Conservation (phyloP, 2,329 filamentous ascomycete species). For the Xylaria digitata region DNA sequence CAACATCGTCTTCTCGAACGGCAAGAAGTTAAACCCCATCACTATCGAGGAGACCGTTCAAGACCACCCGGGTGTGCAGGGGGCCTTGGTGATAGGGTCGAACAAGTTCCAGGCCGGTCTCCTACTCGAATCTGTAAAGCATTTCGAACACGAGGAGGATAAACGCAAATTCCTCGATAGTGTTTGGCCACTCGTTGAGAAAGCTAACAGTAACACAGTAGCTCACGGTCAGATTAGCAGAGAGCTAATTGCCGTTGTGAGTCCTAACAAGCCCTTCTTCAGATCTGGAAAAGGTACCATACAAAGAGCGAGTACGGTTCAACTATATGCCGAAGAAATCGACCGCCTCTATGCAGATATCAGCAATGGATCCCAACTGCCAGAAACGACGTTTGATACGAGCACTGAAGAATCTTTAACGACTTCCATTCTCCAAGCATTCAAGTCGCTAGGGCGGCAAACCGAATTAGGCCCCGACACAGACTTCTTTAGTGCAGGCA, state of each 20-base stretch:
- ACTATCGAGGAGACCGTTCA: slow-evolving; percentile 51
- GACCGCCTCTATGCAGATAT: slow-evolving; percentile 52
- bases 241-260: slow-evolving; percentile 52
- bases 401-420: slow-evolving; percentile 42
- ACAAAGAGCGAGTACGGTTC: slow-evolving; percentile 44
- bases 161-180: slow-evolving; percentile 50
- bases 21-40: slow-evolving; percentile 56
- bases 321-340: slow-evolving; percentile 55
- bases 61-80: slow-evolving; percentile 47
- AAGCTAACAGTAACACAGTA: slow-evolving; percentile 54
- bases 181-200: slow-evolving; percentile 55
- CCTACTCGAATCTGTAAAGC: slow-evolving; percentile 55
- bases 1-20: slow-evolving; percentile 55
- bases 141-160: slow-evolving; percentile 42
- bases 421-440: slow-evolving; percentile 41
- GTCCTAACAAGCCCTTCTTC: slow-evolving; percentile 54
- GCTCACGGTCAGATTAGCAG: slow-evolving; percentile 56
- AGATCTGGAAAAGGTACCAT: slow-evolving; percentile 50
- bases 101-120: slow-evolving; percentile 57
- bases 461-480: slow-evolving; percentile 43
- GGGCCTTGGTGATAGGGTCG: slow-evolving; percentile 51
- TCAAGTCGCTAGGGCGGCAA: slow-evolving; percentile 35
- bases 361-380: slow-evolving; percentile 29
- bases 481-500: slow-evolving; percentile 54
- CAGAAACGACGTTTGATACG: slow-evolving; percentile 39